Percentiles rank a stretch among this genome's conserved stretches.
These are phyloP conservation scores for Proliferodiscus dingleyae DNA, from an alignment of 2,329 filamentous ascomycete species.

Conservation along the genomic window DNA sequence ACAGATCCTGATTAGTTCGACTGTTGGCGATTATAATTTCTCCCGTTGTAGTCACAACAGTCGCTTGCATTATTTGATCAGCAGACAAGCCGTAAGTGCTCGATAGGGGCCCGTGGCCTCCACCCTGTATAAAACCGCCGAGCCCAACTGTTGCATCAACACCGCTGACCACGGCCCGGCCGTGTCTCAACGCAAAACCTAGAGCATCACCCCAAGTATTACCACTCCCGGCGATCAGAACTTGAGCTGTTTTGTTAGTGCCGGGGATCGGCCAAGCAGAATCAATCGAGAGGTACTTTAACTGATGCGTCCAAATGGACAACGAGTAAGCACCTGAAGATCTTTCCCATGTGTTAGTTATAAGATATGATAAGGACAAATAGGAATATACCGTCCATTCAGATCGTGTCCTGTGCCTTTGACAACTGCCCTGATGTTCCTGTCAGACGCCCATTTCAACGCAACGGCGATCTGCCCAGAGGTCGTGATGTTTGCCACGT, in stretches of 20 bases:
- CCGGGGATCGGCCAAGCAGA: background rate
- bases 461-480: constrained; percentile 27
- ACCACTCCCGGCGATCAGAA: constrained; percentile 32
- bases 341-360: constrained; percentile 16
- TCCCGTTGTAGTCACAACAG: constrained; percentile 48
- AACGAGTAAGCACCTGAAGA: constrained; percentile 41
- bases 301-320: constrained; percentile 43
- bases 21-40: constrained; percentile 45
- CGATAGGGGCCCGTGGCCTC: constrained; percentile 51
- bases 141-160: constrained; percentile 37
- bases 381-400: constrained; percentile 6
- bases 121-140: constrained; percentile 53
- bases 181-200: constrained; percentile 37
- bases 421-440: constrained; percentile 8
- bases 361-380: constrained; percentile 19
- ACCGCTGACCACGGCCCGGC: constrained; percentile 45
- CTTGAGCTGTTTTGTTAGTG: constrained; percentile 25
- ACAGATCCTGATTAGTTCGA: constrained; percentile 49
- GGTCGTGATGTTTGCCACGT: constrained; percentile 32
- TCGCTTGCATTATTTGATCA: constrained; percentile 54
- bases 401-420: constrained; percentile 14
- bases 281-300: constrained; percentile 38
- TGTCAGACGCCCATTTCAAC: constrained; percentile 22
- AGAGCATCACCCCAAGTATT: constrained; percentile 41
- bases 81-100: constrained; percentile 51